A percentile compares a stretch with the other conserved stretches of the same genome.
phyloP scores from a whole-genome alignment of 805 yeast species.

The Myxozyma geophila region DNA sequence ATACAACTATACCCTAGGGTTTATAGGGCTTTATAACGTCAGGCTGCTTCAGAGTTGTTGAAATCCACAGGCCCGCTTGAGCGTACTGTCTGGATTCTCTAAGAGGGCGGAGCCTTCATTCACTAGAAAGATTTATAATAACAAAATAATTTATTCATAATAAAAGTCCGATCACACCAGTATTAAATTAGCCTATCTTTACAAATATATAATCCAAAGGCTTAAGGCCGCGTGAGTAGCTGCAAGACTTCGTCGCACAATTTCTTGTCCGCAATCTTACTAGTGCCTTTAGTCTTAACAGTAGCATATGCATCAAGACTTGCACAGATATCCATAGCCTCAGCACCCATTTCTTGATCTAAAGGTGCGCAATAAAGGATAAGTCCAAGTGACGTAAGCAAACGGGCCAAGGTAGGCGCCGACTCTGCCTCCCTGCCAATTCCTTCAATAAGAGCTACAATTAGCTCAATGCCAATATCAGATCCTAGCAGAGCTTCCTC shows the following conservation, averaged over 20 bases:
- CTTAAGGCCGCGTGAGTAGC: conserved; percentile 9
- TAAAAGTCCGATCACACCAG: neutral
- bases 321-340: conserved; percentile 21
- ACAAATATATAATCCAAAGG: neutral
- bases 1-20: no score
- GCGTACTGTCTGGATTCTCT: no score
- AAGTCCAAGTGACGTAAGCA: conserved; percentile 33
- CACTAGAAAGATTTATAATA: no score
- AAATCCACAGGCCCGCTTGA: no score
- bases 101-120: no score
- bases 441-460: conserved; percentile 37
- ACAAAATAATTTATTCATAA: neutral
- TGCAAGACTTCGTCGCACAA: conserved; percentile 27
- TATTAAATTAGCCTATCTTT: neutral
- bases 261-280: conserved; percentile 14
- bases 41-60: no score
- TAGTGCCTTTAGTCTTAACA: conserved; percentile 11
- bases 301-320: conserved; percentile 25
- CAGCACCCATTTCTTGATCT: conserved; percentile 18
- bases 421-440: conserved; percentile 33
- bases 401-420: conserved; percentile 24
- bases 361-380: conserved; percentile 34
- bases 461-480: conserved; percentile 28
- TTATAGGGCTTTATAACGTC: no score
- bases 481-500: conserved; percentile 24